phyloP scores from a whole-genome alignment of 768 basidiomycete species.

The Holtermannia corniformis region DNA sequence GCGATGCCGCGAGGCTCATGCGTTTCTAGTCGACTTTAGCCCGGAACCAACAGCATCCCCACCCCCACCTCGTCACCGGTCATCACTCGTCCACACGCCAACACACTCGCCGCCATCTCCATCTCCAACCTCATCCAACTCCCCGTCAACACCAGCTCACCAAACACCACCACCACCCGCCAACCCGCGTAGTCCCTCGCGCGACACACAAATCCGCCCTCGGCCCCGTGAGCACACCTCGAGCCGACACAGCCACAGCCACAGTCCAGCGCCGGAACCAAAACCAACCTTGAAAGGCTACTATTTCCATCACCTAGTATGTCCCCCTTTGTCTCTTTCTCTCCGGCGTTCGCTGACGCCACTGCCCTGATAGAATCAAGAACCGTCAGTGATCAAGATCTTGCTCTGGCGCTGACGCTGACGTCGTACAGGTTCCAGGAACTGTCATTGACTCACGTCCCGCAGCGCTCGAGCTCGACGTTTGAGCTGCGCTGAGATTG shows the following conservation, averaged over 20 bases:
- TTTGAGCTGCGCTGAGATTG: slow-evolving; percentile 70
- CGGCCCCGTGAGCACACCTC: neutral
- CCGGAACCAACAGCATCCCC: neutral
- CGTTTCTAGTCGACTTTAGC: slow-evolving; percentile 4
- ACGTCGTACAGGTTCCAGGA: slow-evolving; percentile 69
- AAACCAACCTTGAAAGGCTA: slow-evolving; percentile 65
- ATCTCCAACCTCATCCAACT: too few species aligned
- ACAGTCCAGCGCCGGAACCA: neutral
- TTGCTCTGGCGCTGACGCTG: too few species aligned
- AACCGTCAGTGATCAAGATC: slow-evolving; percentile 7
- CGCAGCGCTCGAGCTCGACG: slow-evolving; percentile 60
- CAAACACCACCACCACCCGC: too few species aligned
- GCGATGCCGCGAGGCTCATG: neutral
- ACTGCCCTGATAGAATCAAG: slow-evolving; percentile 22
- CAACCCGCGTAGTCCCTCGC: neutral
- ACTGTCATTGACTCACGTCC: slow-evolving; percentile 67
- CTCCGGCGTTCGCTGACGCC: slow-evolving; percentile 2
- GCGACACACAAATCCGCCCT: neutral
- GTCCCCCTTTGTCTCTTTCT: neutral
- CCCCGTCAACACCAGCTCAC: too few species aligned
- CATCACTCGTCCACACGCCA: too few species aligned
- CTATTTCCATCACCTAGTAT: slow-evolving; percentile 59
- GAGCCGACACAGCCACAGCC: neutral
- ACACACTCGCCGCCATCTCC: too few species aligned
- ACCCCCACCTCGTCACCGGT: too few species aligned